These are phyloP conservation scores for Schizosaccharomyces japonicus DNA, from an alignment of 805 yeast species.

Conservation along the genomic window DNA sequence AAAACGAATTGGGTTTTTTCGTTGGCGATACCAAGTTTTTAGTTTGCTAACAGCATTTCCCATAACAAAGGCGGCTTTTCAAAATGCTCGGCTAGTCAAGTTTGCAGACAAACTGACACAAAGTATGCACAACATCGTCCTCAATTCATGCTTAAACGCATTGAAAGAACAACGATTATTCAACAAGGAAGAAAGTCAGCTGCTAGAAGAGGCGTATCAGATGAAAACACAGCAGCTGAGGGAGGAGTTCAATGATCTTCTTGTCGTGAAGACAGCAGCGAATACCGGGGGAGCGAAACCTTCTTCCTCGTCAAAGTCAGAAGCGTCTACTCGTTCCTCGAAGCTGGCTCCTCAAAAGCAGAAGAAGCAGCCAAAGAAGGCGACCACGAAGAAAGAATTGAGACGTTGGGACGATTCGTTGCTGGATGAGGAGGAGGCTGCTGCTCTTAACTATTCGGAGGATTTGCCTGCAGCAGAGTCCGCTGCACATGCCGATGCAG, in stretches of 20 bases:
- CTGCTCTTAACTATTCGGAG: slow-evolving; percentile 34
- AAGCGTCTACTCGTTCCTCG: no score
- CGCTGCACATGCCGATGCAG: not conserved
- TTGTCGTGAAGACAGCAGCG: no score
- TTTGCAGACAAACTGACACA: slow-evolving; percentile 7
- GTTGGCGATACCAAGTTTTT: not conserved
- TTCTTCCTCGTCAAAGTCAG: no score
- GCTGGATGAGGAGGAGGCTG: slow-evolving; percentile 22
- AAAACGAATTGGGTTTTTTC: not conserved
- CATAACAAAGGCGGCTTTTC: slow-evolving; percentile 13
- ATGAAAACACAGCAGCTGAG: no score
- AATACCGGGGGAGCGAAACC: no score
- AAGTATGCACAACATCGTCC: slow-evolving; percentile 12
- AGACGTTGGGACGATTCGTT: slow-evolving; percentile 50
- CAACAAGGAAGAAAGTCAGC: not conserved
- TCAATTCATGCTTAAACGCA: slow-evolving; percentile 15
- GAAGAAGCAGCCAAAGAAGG: no score
- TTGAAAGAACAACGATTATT: slow-evolving; percentile 10
- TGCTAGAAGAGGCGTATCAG: slow-evolving; percentile 2
- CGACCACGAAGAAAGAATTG: slow-evolving; percentile 24
- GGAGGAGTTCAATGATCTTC: no score
- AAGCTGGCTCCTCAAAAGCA: no score
- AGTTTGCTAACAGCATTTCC: not conserved
- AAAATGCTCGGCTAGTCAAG: slow-evolving; percentile 12
- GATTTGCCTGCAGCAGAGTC: not conserved